These are phyloP conservation scores for Chlamydomonas reinhardtii DNA, from an alignment of 163 green algal genomes.

Conservation along the genomic window DNA sequence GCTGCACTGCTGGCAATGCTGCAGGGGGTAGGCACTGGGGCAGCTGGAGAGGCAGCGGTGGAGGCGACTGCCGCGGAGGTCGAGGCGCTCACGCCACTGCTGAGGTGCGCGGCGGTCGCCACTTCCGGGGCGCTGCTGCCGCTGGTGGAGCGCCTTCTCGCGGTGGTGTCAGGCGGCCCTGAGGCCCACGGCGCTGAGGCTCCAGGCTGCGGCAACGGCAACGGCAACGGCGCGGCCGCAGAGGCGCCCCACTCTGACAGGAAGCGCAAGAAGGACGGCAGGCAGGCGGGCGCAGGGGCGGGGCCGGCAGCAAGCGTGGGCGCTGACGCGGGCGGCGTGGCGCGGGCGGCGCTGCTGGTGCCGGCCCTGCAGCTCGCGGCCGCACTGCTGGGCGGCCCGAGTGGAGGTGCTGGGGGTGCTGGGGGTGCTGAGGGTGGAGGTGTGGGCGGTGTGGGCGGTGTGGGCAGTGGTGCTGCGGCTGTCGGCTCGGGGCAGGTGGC, in stretches of 20 bases:
- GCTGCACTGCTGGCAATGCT: background rate
- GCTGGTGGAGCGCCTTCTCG: slow-evolving; percentile 9
- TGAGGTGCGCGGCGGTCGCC: background rate
- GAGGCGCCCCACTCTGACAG: background rate
- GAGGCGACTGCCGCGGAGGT: background rate
- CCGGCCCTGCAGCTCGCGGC: background rate
- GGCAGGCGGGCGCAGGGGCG: background rate
- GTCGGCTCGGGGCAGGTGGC: no score
- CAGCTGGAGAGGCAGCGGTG: background rate
- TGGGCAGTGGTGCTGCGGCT: background rate
- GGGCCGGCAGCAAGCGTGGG: background rate
- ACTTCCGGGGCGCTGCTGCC: background rate
- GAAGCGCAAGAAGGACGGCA: background rate
- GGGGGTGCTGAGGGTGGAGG: background rate
- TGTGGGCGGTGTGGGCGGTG: no score
- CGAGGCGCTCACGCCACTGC: slow-evolving; percentile 14
- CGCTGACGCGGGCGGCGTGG: background rate
- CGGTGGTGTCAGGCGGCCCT: background rate
- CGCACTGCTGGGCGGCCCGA: background rate
- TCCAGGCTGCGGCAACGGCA: no score
- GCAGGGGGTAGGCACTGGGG: background rate
- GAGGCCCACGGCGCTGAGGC: no score
- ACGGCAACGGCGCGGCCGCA: background rate
- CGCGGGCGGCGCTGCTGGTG: background rate
- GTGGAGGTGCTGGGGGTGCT: background rate